Percentiles rank a stretch among this genome's conserved stretches.
These are phyloP conservation scores for Avena insularis DNA, from an alignment of 176 grass and related monocot genomes.

Conservation along the genomic window DNA sequence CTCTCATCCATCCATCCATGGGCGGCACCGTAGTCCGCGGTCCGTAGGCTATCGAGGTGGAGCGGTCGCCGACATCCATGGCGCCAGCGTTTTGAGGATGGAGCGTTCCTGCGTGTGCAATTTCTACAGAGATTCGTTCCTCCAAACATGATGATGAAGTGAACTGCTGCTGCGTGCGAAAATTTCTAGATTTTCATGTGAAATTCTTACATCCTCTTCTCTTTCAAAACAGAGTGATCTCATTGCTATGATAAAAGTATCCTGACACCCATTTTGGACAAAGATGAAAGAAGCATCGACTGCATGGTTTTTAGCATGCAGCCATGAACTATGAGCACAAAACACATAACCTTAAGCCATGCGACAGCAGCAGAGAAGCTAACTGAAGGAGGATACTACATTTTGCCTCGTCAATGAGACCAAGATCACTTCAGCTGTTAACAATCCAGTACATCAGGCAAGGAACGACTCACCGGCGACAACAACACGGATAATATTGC, in stretches of 20 bases:
- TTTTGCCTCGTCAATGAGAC: not conserved
- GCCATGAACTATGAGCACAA: not conserved
- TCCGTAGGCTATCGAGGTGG: conserved; percentile 5
- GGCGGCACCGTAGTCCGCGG: not conserved
- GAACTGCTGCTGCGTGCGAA: not conserved
- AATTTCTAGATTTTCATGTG: not conserved
- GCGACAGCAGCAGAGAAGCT: not conserved
- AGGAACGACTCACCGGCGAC: not conserved
- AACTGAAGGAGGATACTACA: not conserved
- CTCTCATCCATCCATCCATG: not conserved
- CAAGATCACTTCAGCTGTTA: not conserved
- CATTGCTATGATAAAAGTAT: not conserved
- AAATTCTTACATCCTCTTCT: not conserved
- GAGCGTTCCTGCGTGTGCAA: not conserved
- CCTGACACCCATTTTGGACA: not conserved
- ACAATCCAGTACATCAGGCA: not conserved
- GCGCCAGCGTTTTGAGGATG: not conserved
- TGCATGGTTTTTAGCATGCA: not conserved
- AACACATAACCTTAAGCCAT: not conserved
- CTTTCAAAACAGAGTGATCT: not conserved
- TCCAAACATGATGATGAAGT: not conserved
- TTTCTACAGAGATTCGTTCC: not conserved
- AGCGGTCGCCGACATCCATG: conserved; percentile 55
- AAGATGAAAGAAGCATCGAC: not conserved
- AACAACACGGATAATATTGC: not conserved